phyloP scores from a whole-genome alignment of 2,329 filamentous ascomycete species.

The Aspergillus melleus region DNA sequence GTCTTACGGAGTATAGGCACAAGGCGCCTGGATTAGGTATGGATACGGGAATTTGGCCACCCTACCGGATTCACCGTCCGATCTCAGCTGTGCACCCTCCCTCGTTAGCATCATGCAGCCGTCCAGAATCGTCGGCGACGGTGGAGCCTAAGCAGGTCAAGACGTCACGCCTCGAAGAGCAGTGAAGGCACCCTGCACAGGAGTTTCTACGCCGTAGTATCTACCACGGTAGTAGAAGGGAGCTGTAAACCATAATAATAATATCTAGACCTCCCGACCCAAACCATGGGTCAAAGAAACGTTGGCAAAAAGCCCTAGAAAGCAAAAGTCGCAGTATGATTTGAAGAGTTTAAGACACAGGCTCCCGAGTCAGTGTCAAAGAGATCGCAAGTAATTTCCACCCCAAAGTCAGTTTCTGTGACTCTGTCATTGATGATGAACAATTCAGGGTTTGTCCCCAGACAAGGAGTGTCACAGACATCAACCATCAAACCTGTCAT shows the following conservation, averaged over 20 bases:
- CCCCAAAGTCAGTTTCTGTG: background rate
- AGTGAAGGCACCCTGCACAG: background rate
- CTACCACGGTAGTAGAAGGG: no score
- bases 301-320: background rate
- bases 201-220: background rate
- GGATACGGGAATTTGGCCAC: conserved; percentile 12
- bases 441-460: background rate
- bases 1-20: no score
- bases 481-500: background rate
- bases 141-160: conserved; percentile 14
- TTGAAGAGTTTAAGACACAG: conserved; percentile 15
- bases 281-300: background rate
- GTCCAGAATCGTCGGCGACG: conserved; percentile 23
- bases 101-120: conserved; percentile 22
- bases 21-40: background rate
- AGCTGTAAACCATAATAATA: background rate
- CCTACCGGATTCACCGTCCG: conserved; percentile 22
- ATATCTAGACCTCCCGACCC: background rate
- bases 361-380: conserved; percentile 2
- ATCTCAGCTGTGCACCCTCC: conserved; percentile 23
- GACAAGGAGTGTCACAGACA: conserved; percentile 9
- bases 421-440: background rate
- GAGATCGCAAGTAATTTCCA: conserved; percentile 6
- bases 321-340: conserved; percentile 5
- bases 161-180: background rate